Evolutionary conservation across 2,329 filamentous ascomycete genomes (phyloP).

Genomic region (Endoconidiophora laricicola): DNA sequence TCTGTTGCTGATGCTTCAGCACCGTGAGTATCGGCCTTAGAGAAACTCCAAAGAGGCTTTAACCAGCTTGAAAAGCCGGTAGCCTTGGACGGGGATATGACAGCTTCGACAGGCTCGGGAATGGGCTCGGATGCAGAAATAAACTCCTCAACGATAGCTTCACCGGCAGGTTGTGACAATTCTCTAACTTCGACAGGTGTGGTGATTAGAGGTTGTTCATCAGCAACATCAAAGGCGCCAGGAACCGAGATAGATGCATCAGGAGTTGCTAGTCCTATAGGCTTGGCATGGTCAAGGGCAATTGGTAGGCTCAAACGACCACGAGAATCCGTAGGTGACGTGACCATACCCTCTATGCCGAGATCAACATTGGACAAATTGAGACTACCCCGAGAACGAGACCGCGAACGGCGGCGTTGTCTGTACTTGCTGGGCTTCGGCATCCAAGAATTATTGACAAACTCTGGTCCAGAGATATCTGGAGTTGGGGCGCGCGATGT

Average conservation of each 20-base stretch:
- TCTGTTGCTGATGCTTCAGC: too few relatives aligned
- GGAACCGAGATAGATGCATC: neutral
- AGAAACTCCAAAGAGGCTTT: constrained; percentile 1
- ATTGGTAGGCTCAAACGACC: constrained; percentile 5
- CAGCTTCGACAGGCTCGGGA: neutral
- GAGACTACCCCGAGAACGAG: constrained; percentile 3
- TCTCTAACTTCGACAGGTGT: too few relatives aligned
- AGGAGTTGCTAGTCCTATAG: neutral
- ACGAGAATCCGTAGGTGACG: constrained; percentile 7
- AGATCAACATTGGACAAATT: neutral
- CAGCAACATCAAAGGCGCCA: neutral
- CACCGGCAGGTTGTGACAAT: too few relatives aligned
- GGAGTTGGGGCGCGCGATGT: constrained; percentile 10
- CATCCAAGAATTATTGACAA: constrained; percentile 10
- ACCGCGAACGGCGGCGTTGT: constrained; percentile 5
- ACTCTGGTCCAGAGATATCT: constrained; percentile 1
- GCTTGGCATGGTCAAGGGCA: neutral
- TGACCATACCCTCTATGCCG: neutral
- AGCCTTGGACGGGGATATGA: neutral
- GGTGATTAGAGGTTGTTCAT: neutral
- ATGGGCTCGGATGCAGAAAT: neutral
- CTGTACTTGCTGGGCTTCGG: constrained; percentile 6
- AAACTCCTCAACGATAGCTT: too few relatives aligned
- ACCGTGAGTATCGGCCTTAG: too few relatives aligned
- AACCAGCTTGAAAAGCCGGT: neutral